Evolutionary conservation across 768 basidiomycete genomes (phyloP), one percentile per base, ranked within the genome.

Genomic region (Mycena alexandri): DNA sequence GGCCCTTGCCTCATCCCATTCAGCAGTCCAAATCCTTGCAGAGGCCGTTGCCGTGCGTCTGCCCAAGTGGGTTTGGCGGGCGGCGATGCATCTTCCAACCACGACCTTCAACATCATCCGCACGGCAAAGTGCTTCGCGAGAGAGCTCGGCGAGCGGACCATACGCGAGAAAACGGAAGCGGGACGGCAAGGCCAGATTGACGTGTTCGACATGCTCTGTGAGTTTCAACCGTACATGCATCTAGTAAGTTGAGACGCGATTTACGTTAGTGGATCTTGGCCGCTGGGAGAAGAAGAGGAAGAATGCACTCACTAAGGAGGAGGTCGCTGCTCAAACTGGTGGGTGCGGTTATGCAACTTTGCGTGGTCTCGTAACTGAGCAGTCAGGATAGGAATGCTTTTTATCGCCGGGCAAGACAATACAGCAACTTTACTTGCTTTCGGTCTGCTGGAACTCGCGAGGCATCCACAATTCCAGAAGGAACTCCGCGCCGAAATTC

Each of bases 401-500:
- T 19, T 55, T 17, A 42, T 55, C 19, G 41, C 14, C 22, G 38
- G 54, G n/a, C 21, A 60, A 34, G 65, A 62, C 34, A 69, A 64
- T 25, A 52, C 68, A 16, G 1, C 24, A 42, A 42, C 21, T 41
- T 41, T 25, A 55, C 38, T 67, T n/a, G 29, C 61, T 12, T 72
- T 65, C 41, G 61, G 61, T 5, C 29, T 69, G 13, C 47, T 60
- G 10, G 65, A 69, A 38, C 62, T 72, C 41, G 68, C 62, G 1
- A 47, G 44, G 24, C 19, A 70, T 52, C 65, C 58, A 5, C 52
- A 51, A 6, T 62, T 60, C 47, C 71, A 72, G 47, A 44, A 53
- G 7, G 5, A 33, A 12, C 53, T 70, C 6, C 64, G 71, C 21
- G 42, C n/a, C 21, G 71, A 72, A 25, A 72, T 72, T 22, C 54